Conservation (phyloP, 352 stramenopile genomes). For the Globisporangium okanoganense region DNA sequence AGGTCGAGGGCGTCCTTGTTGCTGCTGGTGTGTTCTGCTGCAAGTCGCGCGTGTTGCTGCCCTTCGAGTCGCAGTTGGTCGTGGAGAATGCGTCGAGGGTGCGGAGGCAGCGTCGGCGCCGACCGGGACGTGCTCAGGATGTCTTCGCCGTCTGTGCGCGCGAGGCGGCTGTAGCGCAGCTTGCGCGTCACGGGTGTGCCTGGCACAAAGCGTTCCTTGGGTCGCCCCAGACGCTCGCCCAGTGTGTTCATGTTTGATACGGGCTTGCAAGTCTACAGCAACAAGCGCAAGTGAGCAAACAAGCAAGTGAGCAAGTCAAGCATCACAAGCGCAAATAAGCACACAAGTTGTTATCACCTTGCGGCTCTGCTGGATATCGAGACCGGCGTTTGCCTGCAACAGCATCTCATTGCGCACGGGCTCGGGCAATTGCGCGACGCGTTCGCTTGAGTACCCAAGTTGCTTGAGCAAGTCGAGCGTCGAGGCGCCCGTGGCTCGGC, state of each 20-base stretch:
- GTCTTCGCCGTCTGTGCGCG: constrained; percentile 26
- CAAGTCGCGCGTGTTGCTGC: neutral
- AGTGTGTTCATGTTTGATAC: constrained; percentile 35
- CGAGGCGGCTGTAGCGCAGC: constrained; percentile 37
- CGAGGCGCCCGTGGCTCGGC: constrained; percentile 32
- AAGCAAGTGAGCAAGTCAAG: neutral
- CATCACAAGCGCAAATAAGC: neutral
- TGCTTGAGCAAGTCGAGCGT: constrained; percentile 63
- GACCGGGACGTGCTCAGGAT: constrained; percentile 21
- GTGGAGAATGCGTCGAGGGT: constrained; percentile 11
- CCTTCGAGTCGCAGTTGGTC: constrained; percentile 19
- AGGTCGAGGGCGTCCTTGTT: constrained; percentile 16
- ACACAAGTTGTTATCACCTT: constrained; percentile 3
- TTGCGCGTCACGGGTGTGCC: constrained; percentile 32
- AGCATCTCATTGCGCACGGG: constrained; percentile 53
- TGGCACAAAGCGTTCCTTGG: constrained; percentile 30
- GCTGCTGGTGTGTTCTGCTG: constrained; percentile 8
- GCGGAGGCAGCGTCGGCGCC: constrained; percentile 20
- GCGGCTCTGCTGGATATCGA: constrained; percentile 9
- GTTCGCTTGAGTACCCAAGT: constrained; percentile 9
- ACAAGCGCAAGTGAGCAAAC: neutral
- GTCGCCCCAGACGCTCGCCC: constrained; percentile 24
- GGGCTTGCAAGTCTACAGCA: constrained; percentile 5
- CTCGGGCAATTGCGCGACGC: neutral
- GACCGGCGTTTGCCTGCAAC: constrained; percentile 18